A percentile compares a stretch with the other conserved stretches of the same genome.
phyloP scores from a whole-genome alignment of 2,329 filamentous ascomycete genomes.

The Helminthosporium solani region DNA sequence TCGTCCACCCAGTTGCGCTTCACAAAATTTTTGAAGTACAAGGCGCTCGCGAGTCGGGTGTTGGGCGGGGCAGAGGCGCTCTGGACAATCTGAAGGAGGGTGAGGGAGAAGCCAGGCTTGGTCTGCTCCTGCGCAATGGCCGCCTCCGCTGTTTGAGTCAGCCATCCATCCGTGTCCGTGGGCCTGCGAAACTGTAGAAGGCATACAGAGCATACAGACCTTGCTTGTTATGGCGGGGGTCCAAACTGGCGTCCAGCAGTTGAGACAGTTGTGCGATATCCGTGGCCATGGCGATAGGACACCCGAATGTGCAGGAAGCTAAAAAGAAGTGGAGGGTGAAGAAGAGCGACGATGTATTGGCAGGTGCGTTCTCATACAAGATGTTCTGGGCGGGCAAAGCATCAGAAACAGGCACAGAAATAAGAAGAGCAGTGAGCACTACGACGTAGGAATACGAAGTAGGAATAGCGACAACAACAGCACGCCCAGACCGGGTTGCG shows the following conservation, averaged over 20 bases:
- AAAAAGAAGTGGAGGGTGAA: slow-evolving; percentile 1
- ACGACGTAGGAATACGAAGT: too few species aligned
- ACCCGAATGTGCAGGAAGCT: slow-evolving; percentile 3
- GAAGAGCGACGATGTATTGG: background rate
- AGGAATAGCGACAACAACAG: too few species aligned
- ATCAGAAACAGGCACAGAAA: too few species aligned
- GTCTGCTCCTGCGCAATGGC: slow-evolving; percentile 75
- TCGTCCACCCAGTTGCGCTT: slow-evolving; percentile 93
- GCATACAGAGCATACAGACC: slow-evolving; percentile 56
- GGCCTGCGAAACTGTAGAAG: slow-evolving; percentile 5
- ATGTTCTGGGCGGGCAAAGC: too few species aligned
- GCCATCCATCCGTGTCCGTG: slow-evolving; percentile 3
- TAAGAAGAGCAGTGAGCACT: too few species aligned
- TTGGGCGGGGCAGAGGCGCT: slow-evolving; percentile 69
- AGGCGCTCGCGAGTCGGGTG: slow-evolving; percentile 80
- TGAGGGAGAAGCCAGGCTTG: slow-evolving; percentile 83
- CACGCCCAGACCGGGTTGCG: too few species aligned
- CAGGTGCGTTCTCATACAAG: background rate
- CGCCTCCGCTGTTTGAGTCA: slow-evolving; percentile 67
- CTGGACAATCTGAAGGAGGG: slow-evolving; percentile 85
- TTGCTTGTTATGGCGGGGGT: slow-evolving; percentile 84
- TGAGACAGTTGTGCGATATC: slow-evolving; percentile 68
- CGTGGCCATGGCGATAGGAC: slow-evolving; percentile 54
- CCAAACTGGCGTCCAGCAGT: slow-evolving; percentile 86
- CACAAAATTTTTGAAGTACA: slow-evolving; percentile 99